These are phyloP conservation scores for Hygrocybe punicea DNA, from an alignment of 768 basidiomycete species.

Conservation along the genomic window DNA sequence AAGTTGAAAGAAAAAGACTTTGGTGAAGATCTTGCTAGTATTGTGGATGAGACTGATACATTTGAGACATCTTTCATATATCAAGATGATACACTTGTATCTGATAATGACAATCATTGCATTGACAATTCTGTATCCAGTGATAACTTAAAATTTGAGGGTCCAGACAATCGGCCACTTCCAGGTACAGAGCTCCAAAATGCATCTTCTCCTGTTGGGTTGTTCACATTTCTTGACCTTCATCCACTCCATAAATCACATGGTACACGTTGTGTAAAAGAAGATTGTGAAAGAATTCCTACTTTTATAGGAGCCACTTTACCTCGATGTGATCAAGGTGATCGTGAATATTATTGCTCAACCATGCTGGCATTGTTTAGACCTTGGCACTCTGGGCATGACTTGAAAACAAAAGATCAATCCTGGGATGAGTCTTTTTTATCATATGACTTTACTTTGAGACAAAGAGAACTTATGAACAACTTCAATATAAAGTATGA, in stretches of 20 bases:
- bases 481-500: slow-evolving; percentile 28
- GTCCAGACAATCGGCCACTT: no score
- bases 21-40: no score
- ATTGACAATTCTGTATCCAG: no score
- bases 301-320: slow-evolving; percentile 25
- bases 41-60: background rate
- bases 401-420: slow-evolving; percentile 19
- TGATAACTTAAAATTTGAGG: no score
- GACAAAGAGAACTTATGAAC: slow-evolving; percentile 13
- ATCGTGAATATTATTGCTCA: slow-evolving; percentile 19
- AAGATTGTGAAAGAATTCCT: slow-evolving; percentile 10
- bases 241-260: slow-evolving; percentile 3
- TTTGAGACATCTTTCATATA: background rate
- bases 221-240: slow-evolving; percentile 5
- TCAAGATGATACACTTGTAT: slow-evolving; percentile 20
- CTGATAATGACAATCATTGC: no score
- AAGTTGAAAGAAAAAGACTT: background rate
- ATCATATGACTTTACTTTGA: slow-evolving; percentile 5
- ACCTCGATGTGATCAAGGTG: slow-evolving; percentile 18
- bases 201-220: slow-evolving; percentile 7
- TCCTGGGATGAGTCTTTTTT: slow-evolving; percentile 23
- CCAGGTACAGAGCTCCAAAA: slow-evolving; percentile 8
- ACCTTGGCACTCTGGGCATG: slow-evolving; percentile 28
- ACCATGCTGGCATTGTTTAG: slow-evolving; percentile 12
- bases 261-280: background rate